A percentile compares a stretch with the other conserved stretches of the same genome.
These are phyloP conservation scores for Rhododendron williamsianum DNA, from an alignment of 148 eudicot species.

Conservation along the genomic window DNA sequence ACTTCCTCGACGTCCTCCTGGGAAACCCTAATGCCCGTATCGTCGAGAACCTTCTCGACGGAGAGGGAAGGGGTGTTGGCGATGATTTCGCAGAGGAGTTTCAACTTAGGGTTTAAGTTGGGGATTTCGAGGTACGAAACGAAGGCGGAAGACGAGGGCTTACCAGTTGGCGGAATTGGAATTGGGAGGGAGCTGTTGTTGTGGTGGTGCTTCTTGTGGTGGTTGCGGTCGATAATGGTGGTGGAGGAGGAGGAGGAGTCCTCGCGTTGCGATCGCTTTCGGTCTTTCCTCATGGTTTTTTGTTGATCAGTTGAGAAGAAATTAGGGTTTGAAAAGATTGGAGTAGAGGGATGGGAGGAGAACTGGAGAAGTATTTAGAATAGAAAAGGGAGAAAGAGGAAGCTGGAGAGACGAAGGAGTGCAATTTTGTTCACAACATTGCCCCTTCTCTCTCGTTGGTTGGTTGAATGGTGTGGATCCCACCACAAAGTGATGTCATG, in stretches of 20 bases:
- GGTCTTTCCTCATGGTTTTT: conserved; percentile 19
- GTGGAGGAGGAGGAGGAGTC: conserved; percentile 25
- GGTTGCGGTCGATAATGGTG: neutral
- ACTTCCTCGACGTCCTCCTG: conserved; percentile 62
- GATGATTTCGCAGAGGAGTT: conserved; percentile 58
- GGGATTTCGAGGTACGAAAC: conserved; percentile 44
- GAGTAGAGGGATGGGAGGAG: too few relatives aligned
- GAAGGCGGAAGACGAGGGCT: conserved; percentile 27
- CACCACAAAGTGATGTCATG: too few relatives aligned
- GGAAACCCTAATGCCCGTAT: conserved; percentile 33
- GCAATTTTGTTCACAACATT: too few relatives aligned
- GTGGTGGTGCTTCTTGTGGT: conserved; percentile 19
- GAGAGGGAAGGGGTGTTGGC: conserved; percentile 33
- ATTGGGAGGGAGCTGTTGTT: neutral
- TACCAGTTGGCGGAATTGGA: conserved; percentile 16
- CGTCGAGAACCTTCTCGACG: conserved; percentile 51
- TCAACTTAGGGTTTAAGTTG: conserved; percentile 41
- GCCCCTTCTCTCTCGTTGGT: too few relatives aligned
- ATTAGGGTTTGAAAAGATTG: neutral
- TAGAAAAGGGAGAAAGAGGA: too few relatives aligned
- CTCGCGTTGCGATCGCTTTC: conserved; percentile 25
- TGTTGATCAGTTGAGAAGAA: neutral
- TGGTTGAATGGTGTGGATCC: too few relatives aligned
- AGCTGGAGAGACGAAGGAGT: too few relatives aligned
- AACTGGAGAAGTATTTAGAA: too few relatives aligned